Percentiles rank a stretch among this genome's conserved stretches.
phyloP scores from a whole-genome alignment of 129 eudicot genomes.

The Apium graveolens region DNA sequence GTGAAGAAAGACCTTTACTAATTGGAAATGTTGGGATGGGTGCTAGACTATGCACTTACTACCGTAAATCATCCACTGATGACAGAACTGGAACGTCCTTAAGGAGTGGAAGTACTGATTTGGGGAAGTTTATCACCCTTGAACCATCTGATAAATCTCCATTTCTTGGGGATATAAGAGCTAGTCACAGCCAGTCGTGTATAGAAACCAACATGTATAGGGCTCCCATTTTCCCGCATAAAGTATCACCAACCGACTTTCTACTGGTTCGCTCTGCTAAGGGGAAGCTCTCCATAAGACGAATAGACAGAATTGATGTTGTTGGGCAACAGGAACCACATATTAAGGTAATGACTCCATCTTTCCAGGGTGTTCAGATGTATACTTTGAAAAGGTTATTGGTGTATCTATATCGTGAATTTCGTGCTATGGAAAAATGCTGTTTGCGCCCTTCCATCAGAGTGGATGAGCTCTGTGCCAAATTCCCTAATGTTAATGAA shows the following conservation, averaged over 20 bases:
- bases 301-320: conserved; percentile 84
- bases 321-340: conserved; percentile 99
- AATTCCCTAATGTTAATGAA: conserved; percentile 69
- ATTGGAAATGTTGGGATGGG: conserved; percentile 97
- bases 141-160: conserved; percentile 98
- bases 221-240: conserved; percentile 82
- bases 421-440: conserved; percentile 80
- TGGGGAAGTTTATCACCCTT: conserved; percentile 71
- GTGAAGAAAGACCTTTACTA: conserved; percentile 94
- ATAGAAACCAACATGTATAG: conserved; percentile 94
- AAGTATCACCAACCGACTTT: conserved; percentile 80
- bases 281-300: conserved; percentile 90
- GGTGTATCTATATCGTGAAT: conserved; percentile 80
- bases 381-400: conserved; percentile 74
- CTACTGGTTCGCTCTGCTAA: conserved; percentile 85
- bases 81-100: conserved; percentile 65
- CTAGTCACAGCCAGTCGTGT: conserved; percentile 83
- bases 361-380: conserved; percentile 59
- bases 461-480: conserved; percentile 69
- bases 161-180: conserved; percentile 88
- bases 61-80: conserved; percentile 69
- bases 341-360: conserved; percentile 90
- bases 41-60: conserved; percentile 90
- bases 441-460: conserved; percentile 69
- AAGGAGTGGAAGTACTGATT: conserved; percentile 46